Conservation (phyloP, 345 rosid species). For the Theobroma cacao region DNA sequence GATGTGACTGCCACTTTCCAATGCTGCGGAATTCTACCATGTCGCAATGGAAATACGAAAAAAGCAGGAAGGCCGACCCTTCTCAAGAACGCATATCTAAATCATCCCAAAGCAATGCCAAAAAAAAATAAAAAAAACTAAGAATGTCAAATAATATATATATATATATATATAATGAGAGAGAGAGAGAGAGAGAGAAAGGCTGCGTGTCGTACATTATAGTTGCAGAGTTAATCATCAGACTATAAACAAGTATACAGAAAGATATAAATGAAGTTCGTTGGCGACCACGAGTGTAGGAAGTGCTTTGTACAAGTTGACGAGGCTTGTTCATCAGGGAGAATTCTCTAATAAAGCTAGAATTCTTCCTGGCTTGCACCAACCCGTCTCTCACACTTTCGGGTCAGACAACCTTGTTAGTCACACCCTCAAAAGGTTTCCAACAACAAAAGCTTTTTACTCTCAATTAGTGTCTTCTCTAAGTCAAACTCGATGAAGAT, state of each 20-base stretch:
- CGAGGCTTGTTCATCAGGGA: conserved; percentile 12
- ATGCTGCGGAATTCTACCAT: no score
- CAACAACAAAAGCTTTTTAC: background rate
- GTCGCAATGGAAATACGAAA: no score
- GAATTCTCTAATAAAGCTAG: conserved; percentile 4
- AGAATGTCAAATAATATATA: background rate
- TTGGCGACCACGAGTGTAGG: background rate
- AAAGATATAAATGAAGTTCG: background rate
- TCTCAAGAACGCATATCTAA: background rate
- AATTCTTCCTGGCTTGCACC: conserved; percentile 9
- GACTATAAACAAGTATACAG: conserved; percentile 14
- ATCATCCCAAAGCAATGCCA: background rate
- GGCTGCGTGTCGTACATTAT: background rate
- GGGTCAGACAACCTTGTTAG: conserved; percentile 4
- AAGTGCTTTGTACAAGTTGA: conserved; percentile 27
- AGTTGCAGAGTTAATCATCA: background rate
- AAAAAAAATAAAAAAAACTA: no score
- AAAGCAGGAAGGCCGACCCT: background rate
- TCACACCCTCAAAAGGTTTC: background rate
- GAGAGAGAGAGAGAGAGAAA: no score
- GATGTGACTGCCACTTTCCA: no score
- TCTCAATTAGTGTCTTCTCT: background rate
- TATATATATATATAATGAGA: no score
- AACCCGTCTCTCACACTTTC: conserved; percentile 1
- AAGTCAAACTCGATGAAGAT: background rate